Conservation (phyloP, 164 flowering plant species). For the Piper betle region DNA sequence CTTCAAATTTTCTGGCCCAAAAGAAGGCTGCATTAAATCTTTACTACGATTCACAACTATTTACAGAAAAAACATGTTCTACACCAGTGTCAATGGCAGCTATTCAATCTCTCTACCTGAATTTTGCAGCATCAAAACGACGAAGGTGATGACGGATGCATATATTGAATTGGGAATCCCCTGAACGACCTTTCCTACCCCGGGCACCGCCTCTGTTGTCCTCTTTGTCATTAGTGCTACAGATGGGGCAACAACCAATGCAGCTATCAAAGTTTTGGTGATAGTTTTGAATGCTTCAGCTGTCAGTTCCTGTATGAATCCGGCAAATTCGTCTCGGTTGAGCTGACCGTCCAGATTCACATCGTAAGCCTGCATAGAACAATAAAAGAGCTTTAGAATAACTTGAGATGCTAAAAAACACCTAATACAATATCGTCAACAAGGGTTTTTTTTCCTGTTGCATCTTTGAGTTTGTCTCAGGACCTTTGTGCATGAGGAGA, state of each 20-base stretch:
- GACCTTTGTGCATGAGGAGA: not conserved
- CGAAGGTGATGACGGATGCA: slow-evolving; percentile 66
- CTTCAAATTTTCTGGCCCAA: too few species aligned
- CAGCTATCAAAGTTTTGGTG: slow-evolving; percentile 59
- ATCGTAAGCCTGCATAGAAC: slow-evolving; percentile 45
- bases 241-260: slow-evolving; percentile 69
- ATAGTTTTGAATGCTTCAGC: slow-evolving; percentile 41
- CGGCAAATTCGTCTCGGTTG: slow-evolving; percentile 58
- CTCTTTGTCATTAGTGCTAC: slow-evolving; percentile 69
- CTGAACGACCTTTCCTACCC: slow-evolving; percentile 72
- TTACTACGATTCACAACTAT: not conserved
- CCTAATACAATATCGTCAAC: too few species aligned
- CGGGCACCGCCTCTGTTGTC: slow-evolving; percentile 81
- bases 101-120: slow-evolving; percentile 18
- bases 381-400: too few species aligned
- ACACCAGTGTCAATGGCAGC: not conserved
- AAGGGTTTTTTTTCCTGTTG: too few species aligned
- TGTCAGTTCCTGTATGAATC: slow-evolving; percentile 46
- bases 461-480: too few species aligned
- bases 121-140: slow-evolving; percentile 45
- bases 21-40: too few species aligned
- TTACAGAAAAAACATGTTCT: not conserved
- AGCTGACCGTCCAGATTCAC: slow-evolving; percentile 66
- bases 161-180: slow-evolving; percentile 67
- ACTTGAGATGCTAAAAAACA: too few species aligned